phyloP scores from a whole-genome alignment of 345 rosid genomes.

The Pistacia atlantica region DNA sequence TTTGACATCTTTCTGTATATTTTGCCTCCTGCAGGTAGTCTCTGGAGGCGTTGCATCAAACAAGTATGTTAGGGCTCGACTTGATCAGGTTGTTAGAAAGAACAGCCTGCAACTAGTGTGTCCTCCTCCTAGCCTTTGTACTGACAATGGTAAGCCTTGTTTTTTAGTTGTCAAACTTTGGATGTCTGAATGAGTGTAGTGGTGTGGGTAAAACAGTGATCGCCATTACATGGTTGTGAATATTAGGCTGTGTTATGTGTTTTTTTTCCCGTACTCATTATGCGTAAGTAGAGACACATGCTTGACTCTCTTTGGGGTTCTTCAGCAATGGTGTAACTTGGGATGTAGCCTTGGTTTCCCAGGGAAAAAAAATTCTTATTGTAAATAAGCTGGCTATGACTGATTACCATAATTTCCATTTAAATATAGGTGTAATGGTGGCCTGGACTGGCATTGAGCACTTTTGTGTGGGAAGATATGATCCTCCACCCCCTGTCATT shows the following conservation, averaged over 20 bases:
- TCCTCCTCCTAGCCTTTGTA: conserved; percentile 90
- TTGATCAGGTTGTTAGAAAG: conserved; percentile 60
- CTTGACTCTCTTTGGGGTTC: background rate
- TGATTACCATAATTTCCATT: conserved; percentile 17
- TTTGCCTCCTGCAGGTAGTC: conserved; percentile 62
- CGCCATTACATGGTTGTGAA: background rate
- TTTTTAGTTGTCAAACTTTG: background rate
- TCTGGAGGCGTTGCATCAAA: conserved; percentile 99
- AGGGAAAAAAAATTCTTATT: background rate
- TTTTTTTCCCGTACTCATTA: background rate
- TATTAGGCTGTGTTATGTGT: background rate
- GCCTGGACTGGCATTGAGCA: conserved; percentile 99
- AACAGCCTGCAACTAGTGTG: conserved; percentile 76
- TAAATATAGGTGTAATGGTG: conserved; percentile 83
- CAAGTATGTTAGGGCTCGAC: conserved; percentile 69
- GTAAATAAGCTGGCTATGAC: background rate
- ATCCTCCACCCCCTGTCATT: conserved; percentile 82
- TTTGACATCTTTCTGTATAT: conserved; percentile 14
- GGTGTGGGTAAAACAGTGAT: background rate
- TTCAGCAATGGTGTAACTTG: background rate
- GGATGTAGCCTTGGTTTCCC: background rate
- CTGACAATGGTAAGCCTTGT: conserved; percentile 74
- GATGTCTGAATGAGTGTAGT: background rate
- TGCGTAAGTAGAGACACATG: background rate
- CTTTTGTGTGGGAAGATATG: conserved; percentile 81